Base-by-base conservation (phyloP, 768 basidiomycete species). In the Phaeolepiota aurea region DNA sequence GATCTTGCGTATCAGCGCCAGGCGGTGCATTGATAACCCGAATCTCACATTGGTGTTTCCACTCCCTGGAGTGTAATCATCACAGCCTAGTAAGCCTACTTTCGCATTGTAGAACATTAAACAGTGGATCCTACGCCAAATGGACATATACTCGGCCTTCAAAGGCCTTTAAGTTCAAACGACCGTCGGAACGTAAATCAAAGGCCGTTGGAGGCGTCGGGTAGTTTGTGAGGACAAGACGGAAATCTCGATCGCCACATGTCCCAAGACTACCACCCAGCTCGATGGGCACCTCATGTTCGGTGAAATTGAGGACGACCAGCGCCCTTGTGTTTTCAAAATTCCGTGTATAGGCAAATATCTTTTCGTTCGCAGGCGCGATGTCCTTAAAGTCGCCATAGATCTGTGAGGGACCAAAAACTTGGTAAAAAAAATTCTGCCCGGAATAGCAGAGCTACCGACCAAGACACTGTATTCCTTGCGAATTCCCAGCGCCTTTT, bases 311-410 rank as follows among this genome's bases (percentile, higher is more conserved):
- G 40, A 79, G 57, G 11, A 77, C 12, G 3, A 77, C 62, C 15
- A 76, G 49, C 4, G 69, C 61, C 2, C 56, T 64, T 2, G 52
- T 41, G 3, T 47, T 41, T 0, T 57, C 64, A 5, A 73, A 48
- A 2, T 57, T 55, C 16, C 78, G 68, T 1, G 58, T 64, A 51
- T 74, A 84, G 0, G 73, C 74, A 40, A 84, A 77, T 15, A 78
- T 67, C 19, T 68, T 48, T 19, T 73, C 63, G 50, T 83, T 61
- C 0, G 53, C 52, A 1, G 59, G 52, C 5, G 71, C 64, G 3
- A 80, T 53, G 22, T 76, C 65, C 4, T 54, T 49, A 49, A 83
- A 87, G 28, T 71, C 65, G 12, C 85, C 85, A 51, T 77, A 78
- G 2, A 76, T 67, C 79, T 81, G 39, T 3, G 13, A 14, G 11